phyloP scores from a whole-genome alignment of 2,329 filamentous ascomycete species.

The Thyridium curvatum region DNA sequence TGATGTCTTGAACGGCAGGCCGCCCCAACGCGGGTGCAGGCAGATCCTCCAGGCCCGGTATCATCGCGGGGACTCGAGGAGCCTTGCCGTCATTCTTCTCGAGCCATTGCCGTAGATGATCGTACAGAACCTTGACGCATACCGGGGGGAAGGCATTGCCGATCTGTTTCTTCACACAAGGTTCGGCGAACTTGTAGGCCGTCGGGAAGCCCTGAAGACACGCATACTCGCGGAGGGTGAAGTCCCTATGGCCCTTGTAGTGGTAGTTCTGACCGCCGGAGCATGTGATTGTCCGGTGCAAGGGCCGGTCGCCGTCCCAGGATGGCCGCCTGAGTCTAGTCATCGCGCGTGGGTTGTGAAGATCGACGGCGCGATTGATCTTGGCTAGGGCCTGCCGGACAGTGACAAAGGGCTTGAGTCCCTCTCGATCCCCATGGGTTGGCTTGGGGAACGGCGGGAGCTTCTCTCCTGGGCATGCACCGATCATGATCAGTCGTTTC shows the following conservation, averaged over 20 bases:
- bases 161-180: conserved; percentile 54
- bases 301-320: conserved; percentile 39
- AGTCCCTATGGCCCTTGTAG: conserved; percentile 54
- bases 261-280: conserved; percentile 58
- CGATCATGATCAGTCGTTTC: conserved; percentile 49
- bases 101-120: conserved; percentile 40
- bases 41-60: too few relatives aligned
- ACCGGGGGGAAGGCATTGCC: conserved; percentile 72
- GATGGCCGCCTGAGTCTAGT: conserved; percentile 17
- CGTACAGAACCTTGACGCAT: conserved; percentile 42
- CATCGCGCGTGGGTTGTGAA: conserved; percentile 27
- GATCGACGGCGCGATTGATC: conserved; percentile 19
- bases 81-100: conserved; percentile 32
- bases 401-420: conserved; percentile 33
- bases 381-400: conserved; percentile 33
- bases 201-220: conserved; percentile 63
- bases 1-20: too few relatives aligned
- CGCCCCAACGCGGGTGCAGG: too few relatives aligned
- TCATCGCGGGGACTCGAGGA: too few relatives aligned
- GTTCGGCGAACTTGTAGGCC: conserved; percentile 48
- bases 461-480: conserved; percentile 60
- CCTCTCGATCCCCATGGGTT: conserved; percentile 44
- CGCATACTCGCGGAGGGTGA: conserved; percentile 63
- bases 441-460: conserved; percentile 59
- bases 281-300: conserved; percentile 58